Evolutionary conservation across 805 yeast species (phyloP).

Genomic region (Lipomyces japonicus): DNA sequence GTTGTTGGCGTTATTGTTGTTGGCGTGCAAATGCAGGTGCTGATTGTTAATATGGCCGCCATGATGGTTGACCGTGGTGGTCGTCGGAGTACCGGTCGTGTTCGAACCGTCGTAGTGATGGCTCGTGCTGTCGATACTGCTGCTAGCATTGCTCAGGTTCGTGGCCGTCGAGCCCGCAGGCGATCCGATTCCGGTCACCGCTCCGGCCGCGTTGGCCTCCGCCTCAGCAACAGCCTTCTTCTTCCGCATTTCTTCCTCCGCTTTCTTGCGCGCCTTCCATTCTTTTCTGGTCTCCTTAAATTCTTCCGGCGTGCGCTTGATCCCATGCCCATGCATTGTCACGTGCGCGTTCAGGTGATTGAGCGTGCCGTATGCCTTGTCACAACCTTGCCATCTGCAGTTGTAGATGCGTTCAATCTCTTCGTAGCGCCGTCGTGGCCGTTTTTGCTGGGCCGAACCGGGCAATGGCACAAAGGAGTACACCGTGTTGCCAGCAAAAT

Average conservation of each 20-base stretch:
- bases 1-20: too few species aligned
- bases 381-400: conserved; percentile 48
- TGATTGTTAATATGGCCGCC: too few species aligned
- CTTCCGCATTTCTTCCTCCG: conserved; percentile 30
- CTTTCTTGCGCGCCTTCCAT: conserved; percentile 43
- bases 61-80: too few species aligned
- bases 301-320: conserved; percentile 53
- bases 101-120: too few species aligned
- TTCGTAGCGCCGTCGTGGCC: conserved; percentile 53
- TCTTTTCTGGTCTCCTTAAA: conserved; percentile 49
- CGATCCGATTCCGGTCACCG: too few species aligned
- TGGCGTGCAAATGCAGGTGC: too few species aligned
- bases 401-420: conserved; percentile 55
- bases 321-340: conserved; percentile 51
- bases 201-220: too few species aligned
- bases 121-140: too few species aligned
- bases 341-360: conserved; percentile 60
- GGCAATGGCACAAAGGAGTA: conserved; percentile 34
- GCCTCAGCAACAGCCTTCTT: too few species aligned
- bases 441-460: conserved; percentile 37
- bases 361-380: conserved; percentile 56
- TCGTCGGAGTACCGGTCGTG: too few species aligned
- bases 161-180: too few species aligned
- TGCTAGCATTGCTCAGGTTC: too few species aligned
- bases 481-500: conserved; percentile 13